Conservation (phyloP, 805 yeast genomes). For the Hermanozyma aechmeae region DNA sequence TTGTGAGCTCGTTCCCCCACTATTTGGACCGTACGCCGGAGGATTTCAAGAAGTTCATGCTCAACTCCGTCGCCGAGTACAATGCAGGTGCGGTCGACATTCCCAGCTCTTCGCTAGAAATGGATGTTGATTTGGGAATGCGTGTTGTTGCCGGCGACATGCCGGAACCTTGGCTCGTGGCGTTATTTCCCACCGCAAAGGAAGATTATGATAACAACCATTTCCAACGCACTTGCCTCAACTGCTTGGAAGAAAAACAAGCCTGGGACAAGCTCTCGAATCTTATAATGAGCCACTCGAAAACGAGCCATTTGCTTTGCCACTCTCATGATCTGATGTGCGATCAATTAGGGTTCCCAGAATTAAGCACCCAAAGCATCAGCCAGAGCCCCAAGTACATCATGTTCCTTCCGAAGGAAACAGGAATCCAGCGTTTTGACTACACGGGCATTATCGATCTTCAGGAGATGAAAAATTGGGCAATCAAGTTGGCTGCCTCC, state of each 20-base stretch:
- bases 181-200: slow-evolving; percentile 56
- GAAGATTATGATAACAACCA: slow-evolving; percentile 29
- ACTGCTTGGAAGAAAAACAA: slow-evolving; percentile 42
- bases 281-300: slow-evolving; percentile 28
- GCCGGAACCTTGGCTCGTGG: slow-evolving; percentile 42
- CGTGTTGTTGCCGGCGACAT: slow-evolving; percentile 42
- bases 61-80: slow-evolving; percentile 42
- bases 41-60: slow-evolving; percentile 43
- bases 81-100: slow-evolving; percentile 27
- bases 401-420: slow-evolving; percentile 43
- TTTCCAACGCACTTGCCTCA: slow-evolving; percentile 33
- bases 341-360: slow-evolving; percentile 35
- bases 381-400: slow-evolving; percentile 30
- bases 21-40: slow-evolving; percentile 37
- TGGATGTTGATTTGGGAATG: slow-evolving; percentile 35
- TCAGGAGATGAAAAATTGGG: slow-evolving; percentile 31
- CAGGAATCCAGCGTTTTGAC: slow-evolving; percentile 40
- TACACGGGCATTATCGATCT: slow-evolving; percentile 29
- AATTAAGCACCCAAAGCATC: slow-evolving; percentile 13
- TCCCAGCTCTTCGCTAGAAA: slow-evolving; percentile 29
- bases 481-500: slow-evolving; percentile 38
- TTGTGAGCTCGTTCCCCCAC: slow-evolving; percentile 38
- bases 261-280: slow-evolving; percentile 53
- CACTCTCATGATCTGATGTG: slow-evolving; percentile 42
- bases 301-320: slow-evolving; percentile 56